Conservation (phyloP, 2,329 filamentous ascomycete species). For the Trichoderma brevicompactum region DNA sequence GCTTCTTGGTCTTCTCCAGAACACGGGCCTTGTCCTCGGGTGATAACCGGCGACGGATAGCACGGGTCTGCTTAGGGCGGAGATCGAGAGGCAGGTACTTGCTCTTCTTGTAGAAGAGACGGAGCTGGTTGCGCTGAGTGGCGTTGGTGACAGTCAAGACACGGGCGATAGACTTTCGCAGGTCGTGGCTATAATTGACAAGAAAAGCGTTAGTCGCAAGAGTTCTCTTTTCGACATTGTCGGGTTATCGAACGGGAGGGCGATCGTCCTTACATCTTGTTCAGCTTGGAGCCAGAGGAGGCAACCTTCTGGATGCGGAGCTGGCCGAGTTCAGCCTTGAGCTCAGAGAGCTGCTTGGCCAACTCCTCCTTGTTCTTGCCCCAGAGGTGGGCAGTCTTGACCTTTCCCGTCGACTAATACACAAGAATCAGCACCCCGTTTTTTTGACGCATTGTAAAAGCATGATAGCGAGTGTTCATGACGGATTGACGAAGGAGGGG, state of each 20-base stretch:
- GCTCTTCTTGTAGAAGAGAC: slow-evolving; percentile 99
- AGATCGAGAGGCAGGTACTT: slow-evolving; percentile 99
- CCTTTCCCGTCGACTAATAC: slow-evolving; percentile 61
- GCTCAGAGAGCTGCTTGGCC: slow-evolving; percentile 89
- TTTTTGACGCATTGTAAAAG: slow-evolving; percentile 8
- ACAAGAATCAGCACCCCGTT: slow-evolving; percentile 21
- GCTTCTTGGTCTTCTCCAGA: slow-evolving; percentile 97
- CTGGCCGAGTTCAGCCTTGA: slow-evolving; percentile 95
- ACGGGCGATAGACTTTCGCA: slow-evolving; percentile 99
- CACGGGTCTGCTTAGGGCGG: slow-evolving; percentile 96
- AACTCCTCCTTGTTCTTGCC: slow-evolving; percentile 99
- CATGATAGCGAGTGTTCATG: slow-evolving; percentile 19
- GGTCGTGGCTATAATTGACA: slow-evolving; percentile 74
- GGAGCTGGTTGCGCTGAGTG: slow-evolving; percentile 97
- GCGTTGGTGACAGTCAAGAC: slow-evolving; percentile 99
- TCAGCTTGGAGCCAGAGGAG: slow-evolving; percentile 93
- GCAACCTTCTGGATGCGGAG: slow-evolving; percentile 98
- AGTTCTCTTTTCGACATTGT: slow-evolving; percentile 18
- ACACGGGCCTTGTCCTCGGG: slow-evolving; percentile 83
- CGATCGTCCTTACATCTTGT: slow-evolving; percentile 79
- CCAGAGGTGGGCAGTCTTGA: slow-evolving; percentile 98
- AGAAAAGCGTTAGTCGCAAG: slow-evolving; percentile 35
- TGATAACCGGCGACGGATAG: slow-evolving; percentile 93
- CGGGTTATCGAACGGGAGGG: not conserved
- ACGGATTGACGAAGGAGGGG: slow-evolving; percentile 22